Base-by-base conservation (phyloP, 2,329 filamentous ascomycete genomes). In the Fusarium mexicanum region DNA sequence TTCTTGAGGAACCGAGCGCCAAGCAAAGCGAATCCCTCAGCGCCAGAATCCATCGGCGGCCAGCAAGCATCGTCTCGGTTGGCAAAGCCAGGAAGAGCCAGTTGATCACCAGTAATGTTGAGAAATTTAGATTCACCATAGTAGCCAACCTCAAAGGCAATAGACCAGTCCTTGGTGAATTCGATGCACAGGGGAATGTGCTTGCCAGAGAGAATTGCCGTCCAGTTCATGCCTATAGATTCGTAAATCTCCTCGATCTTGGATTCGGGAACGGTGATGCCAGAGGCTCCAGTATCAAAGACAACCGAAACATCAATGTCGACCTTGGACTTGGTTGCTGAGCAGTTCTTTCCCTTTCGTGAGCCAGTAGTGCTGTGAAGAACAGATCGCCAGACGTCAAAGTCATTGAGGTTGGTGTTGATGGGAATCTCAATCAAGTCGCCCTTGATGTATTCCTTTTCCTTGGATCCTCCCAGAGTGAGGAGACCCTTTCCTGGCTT, bases 171-270 rank as follows among this genome's bases (percentile, higher is more conserved):
- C 41, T 79, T 68, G 62, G 80, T 83, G 66, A 84, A 83, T 41
- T 84, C 81, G 70, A 61, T 76, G 76, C 82, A 84, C 29, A 80
- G 65, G 11, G 80, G 81, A 50, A 83, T 66, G 48, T 79, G 74
- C 0, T 80, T 64, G 35, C 75, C 76, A 0, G 50, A 50, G 14
- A 79, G 37, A 58, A 84, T 80, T 3, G 78, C 78, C 0, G 75
- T 80, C 70, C 72, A 82, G 79, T 83, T 81, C 81, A 80, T 79
- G 5, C 82, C 81, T 33, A 83, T 80, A 1, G 79, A 78, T 37
- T 71, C 68, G 71, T 84, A 84, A 41, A 83, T 69, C 1, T 67
- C 62, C 4, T 76, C 67, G 20, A 81, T 73, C 24, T 73, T 53
- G n/a, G 62, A 60, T 11, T 62, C 50, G 1, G 81, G 79, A 20